Base-by-base conservation (phyloP, 768 basidiomycete genomes). In the Termitomyces sp. region DNA sequence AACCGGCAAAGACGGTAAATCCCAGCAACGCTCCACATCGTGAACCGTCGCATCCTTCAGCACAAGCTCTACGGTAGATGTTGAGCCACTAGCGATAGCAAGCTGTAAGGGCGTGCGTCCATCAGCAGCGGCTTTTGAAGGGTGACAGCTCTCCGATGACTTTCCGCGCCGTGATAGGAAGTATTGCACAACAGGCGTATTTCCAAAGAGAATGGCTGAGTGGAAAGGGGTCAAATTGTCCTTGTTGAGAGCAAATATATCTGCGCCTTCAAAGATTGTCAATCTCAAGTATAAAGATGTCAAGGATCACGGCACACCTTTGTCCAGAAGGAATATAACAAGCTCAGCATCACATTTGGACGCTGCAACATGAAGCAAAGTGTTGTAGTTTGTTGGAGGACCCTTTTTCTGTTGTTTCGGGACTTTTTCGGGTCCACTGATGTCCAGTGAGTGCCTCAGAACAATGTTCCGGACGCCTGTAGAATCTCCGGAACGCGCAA, bases 41-140 rank as follows among this genome's bases (percentile, higher is more conserved):
- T 76, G 76, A 36, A 76, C 75, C 9, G 76, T 75, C 9, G 76
- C 77, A 61, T 78, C 70, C 57, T 75, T 76, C 18, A 74, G 66
- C 50, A 78, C 61, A 58, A 77, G 68, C 40, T 73, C 66, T 16
- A 76, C 69, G 39, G 74, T 71, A 24, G 69, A 60, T 42, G 66
- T 65, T 2, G 58, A 64, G 28, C 68, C 61, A 56, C 74, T 71
- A 22, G 67, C 66, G 60, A 78, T 71, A 15, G 76, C 75, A 35
- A 78, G 64, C 61, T 76, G 74, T 56, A 77, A 67, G 35, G 75
- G 76, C 0, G 75, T 75, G 15, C 69, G 69, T 5, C 75, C 75
- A 60, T 75, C 74, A 20, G 69, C 62, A 40, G 72, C 67, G 48
- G 73, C 72, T 64, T 77, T 77, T 9, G 73, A 75, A 8, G 76